Conservation (phyloP, 768 basidiomycete genomes). For the Rhizopogon rudus region DNA sequence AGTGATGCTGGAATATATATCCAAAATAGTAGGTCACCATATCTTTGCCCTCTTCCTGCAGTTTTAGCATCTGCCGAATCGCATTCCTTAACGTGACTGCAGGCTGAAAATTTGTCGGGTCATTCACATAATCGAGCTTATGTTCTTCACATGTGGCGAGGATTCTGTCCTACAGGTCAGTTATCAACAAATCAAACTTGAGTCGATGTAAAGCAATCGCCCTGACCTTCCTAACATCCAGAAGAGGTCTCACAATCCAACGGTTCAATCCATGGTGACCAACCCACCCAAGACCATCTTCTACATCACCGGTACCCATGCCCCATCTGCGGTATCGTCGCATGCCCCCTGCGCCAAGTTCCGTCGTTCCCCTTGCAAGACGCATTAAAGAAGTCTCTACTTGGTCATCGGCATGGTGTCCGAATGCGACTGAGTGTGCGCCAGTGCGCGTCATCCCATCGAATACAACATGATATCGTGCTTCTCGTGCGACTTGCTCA, state of each 20-base stretch:
- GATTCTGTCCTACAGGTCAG: slow-evolving; percentile 59
- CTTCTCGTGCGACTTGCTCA: slow-evolving; percentile 54
- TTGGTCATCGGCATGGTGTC: slow-evolving; percentile 81
- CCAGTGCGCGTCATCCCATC: slow-evolving; percentile 35
- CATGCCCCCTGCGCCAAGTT: slow-evolving; percentile 65
- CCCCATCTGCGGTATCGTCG: slow-evolving; percentile 65
- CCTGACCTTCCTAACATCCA: slow-evolving; percentile 63
- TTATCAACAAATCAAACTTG: slow-evolving; percentile 2
- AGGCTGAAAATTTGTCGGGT: slow-evolving; percentile 73
- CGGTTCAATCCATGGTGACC: slow-evolving; percentile 55
- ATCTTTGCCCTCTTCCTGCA: slow-evolving; percentile 11
- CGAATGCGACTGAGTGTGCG: slow-evolving; percentile 50
- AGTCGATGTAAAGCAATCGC: background rate
- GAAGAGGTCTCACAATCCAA: slow-evolving; percentile 71
- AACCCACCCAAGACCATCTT: slow-evolving; percentile 32
- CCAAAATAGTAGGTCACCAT: background rate
- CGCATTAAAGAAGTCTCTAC: slow-evolving; percentile 79
- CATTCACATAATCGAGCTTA: slow-evolving; percentile 54
- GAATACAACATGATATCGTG: slow-evolving; percentile 52
- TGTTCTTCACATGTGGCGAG: slow-evolving; percentile 71
- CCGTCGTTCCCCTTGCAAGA: slow-evolving; percentile 50
- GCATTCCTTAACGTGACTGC: slow-evolving; percentile 68
- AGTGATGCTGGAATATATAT: background rate
- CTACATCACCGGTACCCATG: slow-evolving; percentile 49
- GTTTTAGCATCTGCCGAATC: slow-evolving; percentile 45